These are phyloP conservation scores for Zymoseptoria passerinii DNA, from an alignment of 2,329 filamentous ascomycete genomes.

Conservation along the genomic window DNA sequence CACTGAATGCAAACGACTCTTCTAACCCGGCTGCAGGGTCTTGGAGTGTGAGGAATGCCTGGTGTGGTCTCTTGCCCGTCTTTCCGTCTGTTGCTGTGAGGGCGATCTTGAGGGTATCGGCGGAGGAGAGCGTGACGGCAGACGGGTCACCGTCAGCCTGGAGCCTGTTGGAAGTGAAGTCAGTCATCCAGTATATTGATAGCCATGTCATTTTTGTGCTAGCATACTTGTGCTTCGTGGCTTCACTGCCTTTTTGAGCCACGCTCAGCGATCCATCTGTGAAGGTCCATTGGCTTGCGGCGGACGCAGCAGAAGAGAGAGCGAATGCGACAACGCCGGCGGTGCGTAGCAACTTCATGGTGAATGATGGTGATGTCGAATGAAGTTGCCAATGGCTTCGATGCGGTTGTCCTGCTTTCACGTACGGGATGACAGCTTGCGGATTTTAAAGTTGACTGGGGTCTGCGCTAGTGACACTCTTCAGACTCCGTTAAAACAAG, in stretches of 20 bases:
- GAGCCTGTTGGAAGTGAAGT: constrained; percentile 28
- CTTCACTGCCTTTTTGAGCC: constrained; percentile 48
- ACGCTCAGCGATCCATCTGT: constrained; percentile 63
- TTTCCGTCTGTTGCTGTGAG: constrained; percentile 74
- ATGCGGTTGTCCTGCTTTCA: not conserved
- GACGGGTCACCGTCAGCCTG: constrained; percentile 46
- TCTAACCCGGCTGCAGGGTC: constrained; percentile 71
- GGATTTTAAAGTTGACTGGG: not conserved
- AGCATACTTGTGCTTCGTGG: constrained; percentile 51
- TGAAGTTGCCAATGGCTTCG: not conserved
- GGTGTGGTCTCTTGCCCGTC: constrained; percentile 77
- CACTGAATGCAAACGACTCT: constrained; percentile 71
- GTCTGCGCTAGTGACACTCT: not conserved
- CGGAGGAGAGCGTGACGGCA: constrained; percentile 54
- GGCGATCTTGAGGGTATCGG: constrained; percentile 71
- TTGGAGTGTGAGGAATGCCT: constrained; percentile 79
- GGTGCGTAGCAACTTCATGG: constrained; percentile 22
- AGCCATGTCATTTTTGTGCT: not conserved
- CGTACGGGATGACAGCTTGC: not conserved
- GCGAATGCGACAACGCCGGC: constrained; percentile 8
- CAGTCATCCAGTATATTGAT: not conserved
- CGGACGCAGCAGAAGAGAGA: constrained; percentile 29
- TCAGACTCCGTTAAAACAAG: not conserved
- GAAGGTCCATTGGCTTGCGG: constrained; percentile 59
- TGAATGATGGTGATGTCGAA: constrained; percentile 1